phyloP scores from a whole-genome alignment of 345 rosid genomes.

The Ricinus communis region DNA sequence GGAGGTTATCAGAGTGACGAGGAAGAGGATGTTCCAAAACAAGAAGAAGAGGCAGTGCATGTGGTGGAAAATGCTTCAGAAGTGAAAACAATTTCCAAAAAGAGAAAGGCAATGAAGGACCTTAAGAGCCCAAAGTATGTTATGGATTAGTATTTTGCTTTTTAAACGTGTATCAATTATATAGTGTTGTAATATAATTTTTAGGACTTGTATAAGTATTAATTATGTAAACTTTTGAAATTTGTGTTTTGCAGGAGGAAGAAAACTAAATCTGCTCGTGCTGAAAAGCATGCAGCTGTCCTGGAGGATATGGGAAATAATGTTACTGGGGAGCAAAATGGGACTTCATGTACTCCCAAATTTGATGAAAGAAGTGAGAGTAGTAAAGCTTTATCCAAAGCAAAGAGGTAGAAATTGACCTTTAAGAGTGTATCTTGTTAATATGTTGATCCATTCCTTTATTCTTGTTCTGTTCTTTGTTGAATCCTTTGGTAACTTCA shows the following conservation, averaged over 20 bases:
- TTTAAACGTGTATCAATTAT: background rate
- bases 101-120: constrained; percentile 67
- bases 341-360: constrained; percentile 25
- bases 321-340: constrained; percentile 26
- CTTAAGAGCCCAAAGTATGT: constrained; percentile 63
- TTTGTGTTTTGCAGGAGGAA: constrained; percentile 52
- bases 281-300: constrained; percentile 38
- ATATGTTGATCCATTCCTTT: background rate
- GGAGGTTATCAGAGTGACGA: constrained; percentile 64
- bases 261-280: constrained; percentile 49
- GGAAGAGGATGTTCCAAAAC: constrained; percentile 46
- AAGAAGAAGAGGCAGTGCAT: constrained; percentile 21
- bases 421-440: background rate
- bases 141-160: background rate
- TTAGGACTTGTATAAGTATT: background rate
- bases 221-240: background rate
- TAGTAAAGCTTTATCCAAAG: constrained; percentile 19
- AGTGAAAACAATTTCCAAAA: constrained; percentile 49
- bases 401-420: constrained; percentile 36
- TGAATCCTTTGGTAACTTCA: background rate
- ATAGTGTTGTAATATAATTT: background rate
- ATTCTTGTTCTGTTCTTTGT: background rate
- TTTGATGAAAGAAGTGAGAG: constrained; percentile 28
- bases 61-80: constrained; percentile 37
- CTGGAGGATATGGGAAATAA: constrained; percentile 24